These are phyloP conservation scores for Ustilago trichophora DNA, from an alignment of 1,284 basidiomycete species.

Conservation along the genomic window DNA sequence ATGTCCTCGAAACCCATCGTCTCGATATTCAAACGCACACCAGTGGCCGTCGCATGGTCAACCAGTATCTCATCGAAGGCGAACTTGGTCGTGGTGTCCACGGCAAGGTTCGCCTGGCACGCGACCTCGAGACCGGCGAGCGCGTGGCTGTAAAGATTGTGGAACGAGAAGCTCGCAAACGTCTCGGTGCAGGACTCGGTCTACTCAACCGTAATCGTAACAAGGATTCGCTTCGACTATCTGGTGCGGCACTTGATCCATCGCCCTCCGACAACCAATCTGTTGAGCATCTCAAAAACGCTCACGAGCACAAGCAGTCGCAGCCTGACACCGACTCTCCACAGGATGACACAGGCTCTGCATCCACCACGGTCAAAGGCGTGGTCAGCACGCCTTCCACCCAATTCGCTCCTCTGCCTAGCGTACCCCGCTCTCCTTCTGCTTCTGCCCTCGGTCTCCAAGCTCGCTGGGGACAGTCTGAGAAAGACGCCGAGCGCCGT, in stretches of 20 bases:
- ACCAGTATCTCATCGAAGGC: slow-evolving; percentile 64
- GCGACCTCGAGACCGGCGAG: slow-evolving; percentile 59
- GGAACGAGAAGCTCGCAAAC: slow-evolving; percentile 57
- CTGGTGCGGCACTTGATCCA: slow-evolving; percentile 6
- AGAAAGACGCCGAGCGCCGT: slow-evolving; percentile 39
- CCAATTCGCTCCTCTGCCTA: slow-evolving; percentile 29
- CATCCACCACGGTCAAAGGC: slow-evolving; percentile 25
- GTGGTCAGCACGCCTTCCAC: slow-evolving; percentile 19
- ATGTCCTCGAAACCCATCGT: slow-evolving; percentile 58
- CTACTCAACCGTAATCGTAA: slow-evolving; percentile 27
- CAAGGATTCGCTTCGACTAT: slow-evolving; percentile 14
- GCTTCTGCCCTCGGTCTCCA: slow-evolving; percentile 15
- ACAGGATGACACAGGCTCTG: slow-evolving; percentile 19
- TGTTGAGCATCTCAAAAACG: background rate
- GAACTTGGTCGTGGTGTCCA: slow-evolving; percentile 65
- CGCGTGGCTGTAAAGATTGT: slow-evolving; percentile 66
- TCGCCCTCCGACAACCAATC: background rate
- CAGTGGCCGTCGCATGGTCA: slow-evolving; percentile 64
- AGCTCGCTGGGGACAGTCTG: slow-evolving; percentile 26
- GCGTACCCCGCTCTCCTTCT: slow-evolving; percentile 26
- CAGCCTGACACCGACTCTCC: slow-evolving; percentile 6
- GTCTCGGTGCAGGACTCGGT: slow-evolving; percentile 49
- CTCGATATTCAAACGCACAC: slow-evolving; percentile 61
- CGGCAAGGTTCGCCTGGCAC: slow-evolving; percentile 62
- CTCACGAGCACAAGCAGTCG: background rate